These are phyloP conservation scores for Trichoderma guizhouense DNA, from an alignment of 2,329 filamentous ascomycete genomes.

Conservation along the genomic window DNA sequence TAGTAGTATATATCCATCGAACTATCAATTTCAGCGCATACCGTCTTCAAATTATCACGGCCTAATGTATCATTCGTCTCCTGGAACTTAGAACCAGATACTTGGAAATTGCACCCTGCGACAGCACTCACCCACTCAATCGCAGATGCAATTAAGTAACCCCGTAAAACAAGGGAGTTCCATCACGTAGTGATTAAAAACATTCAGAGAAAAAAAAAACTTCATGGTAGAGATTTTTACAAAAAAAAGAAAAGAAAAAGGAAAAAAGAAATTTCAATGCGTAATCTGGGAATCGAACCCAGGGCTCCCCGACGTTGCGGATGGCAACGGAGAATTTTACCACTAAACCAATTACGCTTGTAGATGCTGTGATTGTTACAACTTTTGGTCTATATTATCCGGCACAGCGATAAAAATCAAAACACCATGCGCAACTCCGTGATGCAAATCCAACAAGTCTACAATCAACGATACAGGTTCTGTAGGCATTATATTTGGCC, in stretches of 20 bases:
- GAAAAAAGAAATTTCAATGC: constrained; percentile 8
- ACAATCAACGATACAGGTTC: not conserved
- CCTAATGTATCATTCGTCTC: not conserved
- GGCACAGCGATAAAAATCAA: not conserved
- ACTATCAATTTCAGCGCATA: not conserved
- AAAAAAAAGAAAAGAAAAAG: not conserved
- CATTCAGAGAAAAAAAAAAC: not conserved
- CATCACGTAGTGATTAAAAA: rapidly evolving
- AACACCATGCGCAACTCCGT: not conserved
- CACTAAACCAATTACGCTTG: constrained; percentile 25
- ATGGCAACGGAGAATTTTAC: constrained; percentile 27
- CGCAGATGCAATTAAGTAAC: not conserved
- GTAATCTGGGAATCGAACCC: constrained; percentile 27
- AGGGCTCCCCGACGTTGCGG: constrained; percentile 22
- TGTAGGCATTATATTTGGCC: not conserved
- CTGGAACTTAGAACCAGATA: no score
- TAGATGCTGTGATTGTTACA: not conserved
- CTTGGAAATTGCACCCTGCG: not conserved
- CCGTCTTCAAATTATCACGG: not conserved
- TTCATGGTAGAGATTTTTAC: not conserved
- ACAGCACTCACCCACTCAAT: not conserved
- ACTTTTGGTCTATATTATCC: not conserved
- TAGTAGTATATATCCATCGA: rapidly evolving
- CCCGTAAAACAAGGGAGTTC: rapidly evolving
- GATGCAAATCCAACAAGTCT: not conserved